Percentiles rank a stretch among this genome's conserved stretches.
These are phyloP conservation scores for Capsicum rhomboideum DNA, from an alignment of 257 asterid genomes.

Conservation along the genomic window DNA sequence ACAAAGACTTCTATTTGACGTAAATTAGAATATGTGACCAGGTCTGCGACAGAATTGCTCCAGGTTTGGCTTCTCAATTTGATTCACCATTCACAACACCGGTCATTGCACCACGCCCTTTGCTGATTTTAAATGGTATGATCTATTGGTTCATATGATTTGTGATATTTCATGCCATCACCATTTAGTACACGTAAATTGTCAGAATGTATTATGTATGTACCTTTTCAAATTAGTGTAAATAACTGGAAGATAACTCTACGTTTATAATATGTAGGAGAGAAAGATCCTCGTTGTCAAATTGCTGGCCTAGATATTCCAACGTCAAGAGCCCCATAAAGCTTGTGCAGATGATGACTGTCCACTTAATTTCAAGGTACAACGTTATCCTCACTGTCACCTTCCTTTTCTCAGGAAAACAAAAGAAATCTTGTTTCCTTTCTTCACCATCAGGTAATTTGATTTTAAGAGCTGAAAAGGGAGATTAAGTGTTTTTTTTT, in stretches of 20 bases:
- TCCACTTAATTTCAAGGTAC: slow-evolving; percentile 48
- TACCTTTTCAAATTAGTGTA: neutral
- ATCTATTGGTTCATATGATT: neutral
- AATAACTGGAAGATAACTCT: too few species aligned
- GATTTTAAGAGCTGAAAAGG: neutral
- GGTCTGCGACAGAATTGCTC: slow-evolving; percentile 97
- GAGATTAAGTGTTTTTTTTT: too few species aligned
- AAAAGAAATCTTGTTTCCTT: too few species aligned
- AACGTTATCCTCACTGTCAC: neutral
- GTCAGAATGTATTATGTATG: neutral
- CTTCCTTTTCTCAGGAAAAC: neutral
- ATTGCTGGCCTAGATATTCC: slow-evolving; percentile 54
- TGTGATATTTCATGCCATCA: neutral
- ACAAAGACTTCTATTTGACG: neutral
- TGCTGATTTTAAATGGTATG: slow-evolving; percentile 73
- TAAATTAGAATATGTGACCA: slow-evolving; percentile 12
- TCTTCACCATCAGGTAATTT: too few species aligned
- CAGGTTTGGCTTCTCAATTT: slow-evolving; percentile 66
- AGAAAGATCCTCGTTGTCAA: slow-evolving; percentile 82
- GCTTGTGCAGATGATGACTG: slow-evolving; percentile 26
- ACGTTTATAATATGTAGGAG: slow-evolving; percentile 28
- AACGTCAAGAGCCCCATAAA: slow-evolving; percentile 34
- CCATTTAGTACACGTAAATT: neutral
- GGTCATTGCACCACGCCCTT: slow-evolving; percentile 72
- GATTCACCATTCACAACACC: slow-evolving; percentile 73